phyloP scores from a whole-genome alignment of 257 asterid species.

The Jacaranda copaia region DNA sequence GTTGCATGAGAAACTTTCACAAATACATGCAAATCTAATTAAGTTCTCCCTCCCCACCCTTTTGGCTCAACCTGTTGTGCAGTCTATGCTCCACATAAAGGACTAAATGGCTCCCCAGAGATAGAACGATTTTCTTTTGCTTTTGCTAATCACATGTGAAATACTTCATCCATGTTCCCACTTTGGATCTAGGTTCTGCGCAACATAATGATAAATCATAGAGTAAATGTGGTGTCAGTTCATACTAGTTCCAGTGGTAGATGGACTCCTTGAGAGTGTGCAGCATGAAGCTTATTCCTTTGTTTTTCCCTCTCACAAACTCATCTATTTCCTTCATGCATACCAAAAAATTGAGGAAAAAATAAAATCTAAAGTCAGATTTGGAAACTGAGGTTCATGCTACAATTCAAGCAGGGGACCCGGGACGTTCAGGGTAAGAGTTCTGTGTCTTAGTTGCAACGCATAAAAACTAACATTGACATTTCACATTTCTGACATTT shows the following conservation, averaged over 20 bases:
- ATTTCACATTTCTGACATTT: background rate
- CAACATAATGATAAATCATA: background rate
- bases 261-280: background rate
- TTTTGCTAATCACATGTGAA: background rate
- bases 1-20: slow-evolving; percentile 22
- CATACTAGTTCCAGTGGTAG: background rate
- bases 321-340: background rate
- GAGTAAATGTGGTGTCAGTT: background rate
- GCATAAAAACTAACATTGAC: background rate
- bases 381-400: background rate
- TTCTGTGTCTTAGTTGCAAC: background rate
- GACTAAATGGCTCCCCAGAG: background rate
- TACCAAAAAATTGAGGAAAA: background rate
- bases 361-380: background rate
- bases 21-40: background rate
- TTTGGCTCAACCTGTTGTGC: background rate
- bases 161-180: background rate
- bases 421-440: background rate
- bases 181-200: background rate
- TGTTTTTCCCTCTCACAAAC: background rate
- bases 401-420: background rate
- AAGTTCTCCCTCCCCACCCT: background rate
- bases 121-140: background rate
- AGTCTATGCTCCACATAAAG: background rate
- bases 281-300: background rate